Evolutionary conservation across 2,329 filamentous ascomycete species (phyloP), one percentile per base, ranked within the genome.

Genomic region (Fusarium agapanthi): DNA sequence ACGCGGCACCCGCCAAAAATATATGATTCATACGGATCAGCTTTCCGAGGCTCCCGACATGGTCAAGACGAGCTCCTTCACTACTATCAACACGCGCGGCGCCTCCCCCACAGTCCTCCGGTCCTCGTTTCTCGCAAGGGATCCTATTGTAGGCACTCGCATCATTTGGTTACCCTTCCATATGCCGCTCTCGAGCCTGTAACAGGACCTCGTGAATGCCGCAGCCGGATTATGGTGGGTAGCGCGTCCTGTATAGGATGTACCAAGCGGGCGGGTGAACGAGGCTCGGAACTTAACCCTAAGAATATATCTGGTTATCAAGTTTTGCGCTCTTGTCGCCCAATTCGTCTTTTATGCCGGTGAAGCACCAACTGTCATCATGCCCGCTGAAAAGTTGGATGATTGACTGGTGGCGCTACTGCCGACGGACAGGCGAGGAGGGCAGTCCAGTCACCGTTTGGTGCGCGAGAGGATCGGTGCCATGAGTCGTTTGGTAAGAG

Each of bases 251-350:
- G 62, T 61, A 65, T 79, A 72, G 80, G 80, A 79, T 80, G 83
- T 81, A 64, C 84, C 83, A 81, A 82, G 78, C 73, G 74, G 74
- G 80, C 79, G 84, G 84, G 88, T 87, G 89, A 91, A 89, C 86
- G 86, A 85, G 83, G 85, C 84, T 92, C 91, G 94, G 93, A 95
- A 95, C 93, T 95, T 97, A 97, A 97, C 95, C 95, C 95, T 97
- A 97, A 93, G 88, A 86, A 85, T 83, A 85, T 80, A 82, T 86
- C 90, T 92, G 93, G 93, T 90, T 88, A 76, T 54, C 20, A 71
- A 93, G 92, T 88, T 79, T 95, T 93, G 90, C 90, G 89, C 86
- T 87, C 84, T 74, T 88, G 91, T 92, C 90, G 90, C 90, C 83
- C 87, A 84, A 88, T 84, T 85, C 86, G 85, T 87, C 87, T 90